Conservation (phyloP, 768 basidiomycete species). For the Agrocybe praecox region DNA sequence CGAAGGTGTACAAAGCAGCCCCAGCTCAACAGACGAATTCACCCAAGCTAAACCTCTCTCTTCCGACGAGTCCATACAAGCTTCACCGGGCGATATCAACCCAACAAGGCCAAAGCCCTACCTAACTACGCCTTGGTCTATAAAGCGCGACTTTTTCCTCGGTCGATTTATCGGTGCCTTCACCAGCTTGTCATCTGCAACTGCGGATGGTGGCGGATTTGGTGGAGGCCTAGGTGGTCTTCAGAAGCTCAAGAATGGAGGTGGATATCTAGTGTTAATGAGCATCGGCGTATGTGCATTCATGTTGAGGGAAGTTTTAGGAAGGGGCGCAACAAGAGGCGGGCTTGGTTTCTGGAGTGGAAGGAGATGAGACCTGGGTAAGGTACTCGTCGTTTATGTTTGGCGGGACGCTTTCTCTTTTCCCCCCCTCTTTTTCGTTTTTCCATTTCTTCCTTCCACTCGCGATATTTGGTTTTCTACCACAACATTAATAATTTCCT, state of each 20-base stretch:
- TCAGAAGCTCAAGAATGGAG: background rate
- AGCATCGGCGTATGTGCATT: constrained; percentile 26
- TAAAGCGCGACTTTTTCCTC: constrained; percentile 19
- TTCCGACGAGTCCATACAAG: background rate
- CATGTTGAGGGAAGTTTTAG: constrained; percentile 18
- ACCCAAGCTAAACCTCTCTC: background rate
- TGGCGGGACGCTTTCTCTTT: too few species aligned
- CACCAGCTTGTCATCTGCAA: background rate
- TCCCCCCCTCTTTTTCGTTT: too few species aligned
- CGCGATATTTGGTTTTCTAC: too few species aligned
- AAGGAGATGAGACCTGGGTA: background rate
- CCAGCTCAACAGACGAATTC: constrained; percentile 10
- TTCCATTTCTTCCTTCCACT: too few species aligned
- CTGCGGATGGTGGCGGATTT: background rate
- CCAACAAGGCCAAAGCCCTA: constrained; percentile 2
- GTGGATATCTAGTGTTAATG: constrained; percentile 25
- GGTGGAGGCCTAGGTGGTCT: background rate
- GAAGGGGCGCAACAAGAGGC: background rate
- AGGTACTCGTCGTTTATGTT: background rate
- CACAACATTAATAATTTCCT: too few species aligned
- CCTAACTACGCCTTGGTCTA: constrained; percentile 4
- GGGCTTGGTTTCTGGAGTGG: background rate
- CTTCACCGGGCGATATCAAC: background rate
- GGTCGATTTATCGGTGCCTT: constrained; percentile 15
- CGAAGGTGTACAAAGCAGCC: constrained; percentile 6